Evolutionary conservation across 2,329 filamentous ascomycete species (phyloP).

Genomic region (Fusarium penzigii): DNA sequence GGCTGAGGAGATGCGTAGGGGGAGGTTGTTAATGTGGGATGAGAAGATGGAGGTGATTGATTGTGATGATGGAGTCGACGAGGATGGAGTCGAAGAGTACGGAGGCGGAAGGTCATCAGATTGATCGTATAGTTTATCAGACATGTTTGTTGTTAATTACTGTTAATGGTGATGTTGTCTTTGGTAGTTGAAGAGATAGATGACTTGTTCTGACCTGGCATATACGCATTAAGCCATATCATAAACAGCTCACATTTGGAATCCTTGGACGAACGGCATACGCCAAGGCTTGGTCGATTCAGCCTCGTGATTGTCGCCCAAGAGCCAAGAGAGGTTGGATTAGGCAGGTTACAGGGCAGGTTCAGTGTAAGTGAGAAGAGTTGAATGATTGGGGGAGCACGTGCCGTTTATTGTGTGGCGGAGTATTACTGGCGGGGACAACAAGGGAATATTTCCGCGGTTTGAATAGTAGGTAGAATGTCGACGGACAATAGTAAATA

Average conservation of each 20-base stretch:
- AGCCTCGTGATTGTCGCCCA: neutral
- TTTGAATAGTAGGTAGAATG: too few species aligned
- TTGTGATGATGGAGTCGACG: neutral
- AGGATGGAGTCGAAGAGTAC: constrained; percentile 21
- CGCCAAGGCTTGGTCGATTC: neutral
- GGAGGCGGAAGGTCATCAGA: constrained; percentile 27
- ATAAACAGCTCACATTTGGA: too few species aligned
- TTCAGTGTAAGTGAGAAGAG: neutral
- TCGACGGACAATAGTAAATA: too few species aligned
- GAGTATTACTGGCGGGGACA: too few species aligned
- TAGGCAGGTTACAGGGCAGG: neutral
- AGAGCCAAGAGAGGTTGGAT: neutral
- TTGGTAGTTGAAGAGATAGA: neutral
- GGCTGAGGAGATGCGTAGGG: constrained; percentile 38
- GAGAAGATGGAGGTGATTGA: constrained; percentile 33
- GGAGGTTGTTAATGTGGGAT: constrained; percentile 39
- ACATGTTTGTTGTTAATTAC: too few species aligned
- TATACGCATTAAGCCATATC: too few species aligned
- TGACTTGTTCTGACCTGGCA: neutral
- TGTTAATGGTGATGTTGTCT: neutral
- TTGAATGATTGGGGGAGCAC: neutral
- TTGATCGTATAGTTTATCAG: too few species aligned
- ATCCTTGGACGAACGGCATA: neutral
- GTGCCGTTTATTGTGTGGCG: neutral
- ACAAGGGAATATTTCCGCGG: too few species aligned